These are phyloP conservation scores for Ambispora gerdemannii DNA, from an alignment of 192 early-diverging fungal genomes.

Conservation along the genomic window DNA sequence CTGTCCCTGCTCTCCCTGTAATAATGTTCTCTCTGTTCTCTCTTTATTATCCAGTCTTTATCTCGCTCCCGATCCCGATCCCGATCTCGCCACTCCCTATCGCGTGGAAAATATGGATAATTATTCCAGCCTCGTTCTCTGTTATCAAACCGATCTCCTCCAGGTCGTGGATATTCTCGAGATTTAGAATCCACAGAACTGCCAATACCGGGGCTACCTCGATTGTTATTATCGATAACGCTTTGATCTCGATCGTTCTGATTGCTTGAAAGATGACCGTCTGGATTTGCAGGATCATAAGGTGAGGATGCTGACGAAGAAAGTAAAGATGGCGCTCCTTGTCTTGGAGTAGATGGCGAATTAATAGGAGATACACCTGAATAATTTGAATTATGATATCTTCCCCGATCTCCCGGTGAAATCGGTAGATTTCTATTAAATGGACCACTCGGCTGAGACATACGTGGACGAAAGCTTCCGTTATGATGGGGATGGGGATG, in stretches of 20 bases:
- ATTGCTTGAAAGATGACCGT: conserved; percentile 2
- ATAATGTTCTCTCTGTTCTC: conserved; percentile 2
- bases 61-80: neutral
- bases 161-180: conserved; percentile 6
- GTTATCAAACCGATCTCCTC: conserved; percentile 9
- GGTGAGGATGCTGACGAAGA: conserved; percentile 13
- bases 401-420: conserved; percentile 15
- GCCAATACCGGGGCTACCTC: conserved; percentile 1
- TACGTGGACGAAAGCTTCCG: neutral
- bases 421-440: neutral
- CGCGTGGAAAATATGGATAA: neutral
- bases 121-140: conserved; percentile 3
- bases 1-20: too few species aligned
- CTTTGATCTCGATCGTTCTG: neutral
- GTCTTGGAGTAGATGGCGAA: neutral
- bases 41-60: conserved; percentile 16
- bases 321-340: conserved; percentile 1
- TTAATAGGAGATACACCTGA: neutral
- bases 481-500: neutral
- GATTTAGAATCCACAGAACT: neutral
- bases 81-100: conserved; percentile 23
- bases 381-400: neutral
- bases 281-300: conserved; percentile 21
- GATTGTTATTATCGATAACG: neutral
- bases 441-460: neutral